Evolutionary conservation across 805 yeast genomes (phyloP), one percentile per base, ranked within the genome.

Genomic region (Candida maesae): DNA sequence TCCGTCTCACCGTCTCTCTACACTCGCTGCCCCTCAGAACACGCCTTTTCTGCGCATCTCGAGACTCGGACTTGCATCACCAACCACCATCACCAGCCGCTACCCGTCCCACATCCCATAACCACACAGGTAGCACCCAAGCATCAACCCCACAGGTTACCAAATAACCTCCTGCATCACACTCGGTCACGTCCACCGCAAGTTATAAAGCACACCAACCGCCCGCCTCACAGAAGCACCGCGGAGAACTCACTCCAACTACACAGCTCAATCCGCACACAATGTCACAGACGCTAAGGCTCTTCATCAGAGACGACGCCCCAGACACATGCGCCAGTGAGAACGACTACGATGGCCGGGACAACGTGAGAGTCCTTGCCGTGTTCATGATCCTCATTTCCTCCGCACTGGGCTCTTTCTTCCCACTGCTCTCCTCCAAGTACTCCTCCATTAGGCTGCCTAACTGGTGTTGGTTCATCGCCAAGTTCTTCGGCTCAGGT

Each of bases 401-500:
- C 0, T 77, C 86, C 1, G 68, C 68, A 0, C 49, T 81, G 36
- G 87, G 87, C 17, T 58, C 81, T 2, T 74, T 74, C 45, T 74
- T 81, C 62, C 89, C 89, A 1, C 59, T 82, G 2, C 56, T 81
- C 24, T 71, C 85, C 0, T 78, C 84, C 5, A 67, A 67, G 46
- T 75, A 73, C 52, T 77, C 85, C 1, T 72, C 72, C 50, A 67
- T 82, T 33, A 65, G 78, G 47, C 51, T 81, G 44, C 88, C 88
- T 1, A 53, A 70, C 12, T 71, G 78, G 76, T 72, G 78, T 48
- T 82, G 81, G 61, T 80, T 81, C 56, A 59, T 79, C 35, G 79
- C 85, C 36, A 84, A 82, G 54, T 84, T 73, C 61, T 85, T 85
- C 57, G 95, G 95, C 46, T 81, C 90, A 3, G 95, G 95, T 41